Evolutionary conservation across 805 yeast species (phyloP).

Genomic region (Metschnikowia orientalis): DNA sequence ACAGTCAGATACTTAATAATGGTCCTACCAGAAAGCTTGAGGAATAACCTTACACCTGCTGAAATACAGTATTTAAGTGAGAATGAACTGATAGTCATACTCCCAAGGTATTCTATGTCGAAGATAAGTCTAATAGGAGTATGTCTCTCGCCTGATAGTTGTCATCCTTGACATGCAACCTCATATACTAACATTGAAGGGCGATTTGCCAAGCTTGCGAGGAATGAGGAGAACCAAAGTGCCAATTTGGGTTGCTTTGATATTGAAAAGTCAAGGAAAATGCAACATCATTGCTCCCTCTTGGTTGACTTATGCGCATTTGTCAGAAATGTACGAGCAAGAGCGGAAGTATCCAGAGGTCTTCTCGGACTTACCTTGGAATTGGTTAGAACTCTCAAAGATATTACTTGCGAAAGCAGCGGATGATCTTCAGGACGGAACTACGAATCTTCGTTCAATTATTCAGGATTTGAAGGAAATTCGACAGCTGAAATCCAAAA

Average conservation of each 20-base stretch:
- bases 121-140: conserved; percentile 63
- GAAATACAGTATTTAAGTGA: conserved; percentile 86
- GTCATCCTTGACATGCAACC: no score
- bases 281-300: conserved; percentile 82
- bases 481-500: conserved; percentile 72
- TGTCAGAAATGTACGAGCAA: conserved; percentile 58
- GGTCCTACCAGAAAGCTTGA: conserved; percentile 16
- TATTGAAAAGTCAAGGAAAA: conserved; percentile 77
- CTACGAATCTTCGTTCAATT: conserved; percentile 62
- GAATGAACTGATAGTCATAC: conserved; percentile 63
- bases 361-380: conserved; percentile 75
- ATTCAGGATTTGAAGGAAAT: conserved; percentile 84
- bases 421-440: conserved; percentile 74
- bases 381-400: conserved; percentile 82
- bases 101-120: conserved; percentile 74
- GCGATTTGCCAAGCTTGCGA: conserved; percentile 52
- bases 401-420: conserved; percentile 63
- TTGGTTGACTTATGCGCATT: conserved; percentile 62
- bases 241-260: conserved; percentile 84
- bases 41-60: conserved; percentile 56
- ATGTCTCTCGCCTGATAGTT: conserved; percentile 22
- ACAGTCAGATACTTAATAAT: conserved; percentile 5
- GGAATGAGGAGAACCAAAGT: conserved; percentile 68
- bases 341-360: conserved; percentile 55
- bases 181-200: conserved; percentile 28